phyloP scores from a whole-genome alignment of 805 yeast genomes.

The Candida verbasci region DNA sequence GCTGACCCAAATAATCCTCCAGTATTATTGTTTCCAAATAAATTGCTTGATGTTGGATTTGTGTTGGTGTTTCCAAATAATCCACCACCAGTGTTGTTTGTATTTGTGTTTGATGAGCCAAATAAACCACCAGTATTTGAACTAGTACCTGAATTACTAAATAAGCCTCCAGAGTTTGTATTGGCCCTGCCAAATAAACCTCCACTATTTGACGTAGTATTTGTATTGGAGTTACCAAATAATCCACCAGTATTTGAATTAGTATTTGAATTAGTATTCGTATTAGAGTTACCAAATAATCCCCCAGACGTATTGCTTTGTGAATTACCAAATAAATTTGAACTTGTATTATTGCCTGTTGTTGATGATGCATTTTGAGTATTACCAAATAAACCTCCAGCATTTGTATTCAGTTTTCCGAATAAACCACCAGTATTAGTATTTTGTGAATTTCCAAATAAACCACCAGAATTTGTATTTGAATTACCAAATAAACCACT shows the following conservation, averaged over 20 bases:
- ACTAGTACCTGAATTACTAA: conserved; percentile 12
- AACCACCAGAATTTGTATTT: conserved; percentile 5
- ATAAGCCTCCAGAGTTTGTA: conserved; percentile 12
- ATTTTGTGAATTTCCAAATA: conserved; percentile 18
- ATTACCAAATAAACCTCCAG: conserved; percentile 22
- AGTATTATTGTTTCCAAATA: not conserved
- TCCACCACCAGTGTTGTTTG: conserved; percentile 12
- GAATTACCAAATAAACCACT: conserved; percentile 19
- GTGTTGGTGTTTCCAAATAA: conserved; percentile 19
- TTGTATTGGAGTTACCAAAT: conserved; percentile 15
- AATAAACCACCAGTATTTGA: conserved; percentile 10
- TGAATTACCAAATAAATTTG: conserved; percentile 20
- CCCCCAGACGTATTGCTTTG: conserved; percentile 8
- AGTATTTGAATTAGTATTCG: conserved; percentile 5
- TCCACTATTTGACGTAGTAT: conserved; percentile 11
- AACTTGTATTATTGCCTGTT: conserved; percentile 4
- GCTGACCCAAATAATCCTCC: conserved; percentile 22
- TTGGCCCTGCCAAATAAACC: conserved; percentile 21
- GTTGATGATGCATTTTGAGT: conserved; percentile 6
- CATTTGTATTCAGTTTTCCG: conserved; percentile 13
- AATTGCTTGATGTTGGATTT: conserved; percentile 3
- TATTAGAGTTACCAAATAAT: conserved; percentile 14
- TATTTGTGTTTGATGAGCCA: conserved; percentile 13
- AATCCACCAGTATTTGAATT: conserved; percentile 13
- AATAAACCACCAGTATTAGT: conserved; percentile 17